Percentiles rank a stretch among this genome's conserved stretches.
phyloP scores from a whole-genome alignment of 768 basidiomycete species.

The Rhodosporidiobolus odoratus region DNA sequence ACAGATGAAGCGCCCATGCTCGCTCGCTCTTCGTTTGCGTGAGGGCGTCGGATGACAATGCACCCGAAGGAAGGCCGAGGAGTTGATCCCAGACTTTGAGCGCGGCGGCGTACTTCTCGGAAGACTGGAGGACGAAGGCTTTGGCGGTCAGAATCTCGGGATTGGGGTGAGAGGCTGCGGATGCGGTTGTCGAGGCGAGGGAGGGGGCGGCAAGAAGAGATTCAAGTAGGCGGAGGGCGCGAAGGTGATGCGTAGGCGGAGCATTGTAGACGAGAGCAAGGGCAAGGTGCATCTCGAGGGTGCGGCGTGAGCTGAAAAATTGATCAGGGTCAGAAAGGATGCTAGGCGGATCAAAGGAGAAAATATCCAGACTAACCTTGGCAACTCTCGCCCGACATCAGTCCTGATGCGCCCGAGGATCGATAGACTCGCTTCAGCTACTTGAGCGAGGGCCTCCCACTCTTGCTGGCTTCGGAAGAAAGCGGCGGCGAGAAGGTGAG shows the following conservation, averaged over 20 bases:
- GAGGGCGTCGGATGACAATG: constrained; percentile 46
- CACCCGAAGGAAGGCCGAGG: constrained; percentile 51
- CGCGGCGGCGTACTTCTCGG: constrained; percentile 65
- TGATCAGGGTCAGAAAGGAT: background rate
- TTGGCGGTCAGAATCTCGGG: constrained; percentile 66
- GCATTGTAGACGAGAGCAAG: constrained; percentile 75
- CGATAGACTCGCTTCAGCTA: constrained; percentile 65
- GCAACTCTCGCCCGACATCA: constrained; percentile 56
- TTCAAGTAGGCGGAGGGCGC: constrained; percentile 68
- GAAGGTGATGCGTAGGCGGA: constrained; percentile 81
- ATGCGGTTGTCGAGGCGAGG: background rate
- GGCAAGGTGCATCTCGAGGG: constrained; percentile 66
- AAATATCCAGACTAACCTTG: constrained; percentile 51
- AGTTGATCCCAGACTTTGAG: constrained; percentile 60
- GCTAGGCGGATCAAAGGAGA: background rate
- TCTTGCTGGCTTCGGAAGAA: constrained; percentile 66
- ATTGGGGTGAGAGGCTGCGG: constrained; percentile 47
- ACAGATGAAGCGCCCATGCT: constrained; percentile 74
- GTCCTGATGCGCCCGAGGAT: constrained; percentile 56
- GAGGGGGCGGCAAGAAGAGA: constrained; percentile 54
- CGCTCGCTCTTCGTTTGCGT: constrained; percentile 70
- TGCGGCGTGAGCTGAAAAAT: constrained; percentile 57
- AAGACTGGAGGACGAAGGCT: constrained; percentile 65
- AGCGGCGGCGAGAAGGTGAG: constrained; percentile 61
- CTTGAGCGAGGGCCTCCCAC: constrained; percentile 65